Evolutionary conservation across 1,284 basidiomycete species (phyloP).

Genomic region (Leccinum solheimii): DNA sequence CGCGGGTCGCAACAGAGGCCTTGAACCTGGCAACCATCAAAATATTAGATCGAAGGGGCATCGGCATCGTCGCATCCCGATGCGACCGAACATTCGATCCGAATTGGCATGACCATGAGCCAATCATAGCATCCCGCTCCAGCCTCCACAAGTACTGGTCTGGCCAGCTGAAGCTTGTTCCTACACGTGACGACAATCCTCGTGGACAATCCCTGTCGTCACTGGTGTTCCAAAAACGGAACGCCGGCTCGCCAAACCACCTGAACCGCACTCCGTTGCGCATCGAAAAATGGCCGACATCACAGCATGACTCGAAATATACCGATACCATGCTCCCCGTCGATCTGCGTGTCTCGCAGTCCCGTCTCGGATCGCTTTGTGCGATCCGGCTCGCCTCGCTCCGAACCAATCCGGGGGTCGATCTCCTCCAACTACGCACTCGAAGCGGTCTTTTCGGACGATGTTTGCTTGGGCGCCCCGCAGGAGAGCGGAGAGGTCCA

Average conservation of each 20-base stretch:
- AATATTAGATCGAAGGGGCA: neutral
- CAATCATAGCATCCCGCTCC: neutral
- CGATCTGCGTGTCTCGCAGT: constrained; percentile 9
- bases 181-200: neutral
- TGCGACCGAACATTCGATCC: neutral
- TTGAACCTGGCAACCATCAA: neutral
- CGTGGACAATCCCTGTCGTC: neutral
- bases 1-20: neutral
- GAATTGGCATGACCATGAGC: neutral
- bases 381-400: constrained; percentile 37
- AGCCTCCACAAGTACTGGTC: neutral
- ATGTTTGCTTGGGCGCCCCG: constrained; percentile 23
- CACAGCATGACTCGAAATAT: neutral
- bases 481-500: neutral
- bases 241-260: neutral
- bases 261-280: neutral
- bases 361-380: constrained; percentile 22
- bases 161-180: neutral
- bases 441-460: constrained; percentile 33
- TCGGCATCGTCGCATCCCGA: neutral
- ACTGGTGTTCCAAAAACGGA: neutral
- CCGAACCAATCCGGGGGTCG: constrained; percentile 34
- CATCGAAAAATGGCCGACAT: neutral
- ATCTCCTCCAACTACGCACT: constrained; percentile 38
- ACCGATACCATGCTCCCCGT: constrained; percentile 19